Evolutionary conservation across 2,329 filamentous ascomycete species (phyloP).

Genomic region (Aspergillus neotritici): DNA sequence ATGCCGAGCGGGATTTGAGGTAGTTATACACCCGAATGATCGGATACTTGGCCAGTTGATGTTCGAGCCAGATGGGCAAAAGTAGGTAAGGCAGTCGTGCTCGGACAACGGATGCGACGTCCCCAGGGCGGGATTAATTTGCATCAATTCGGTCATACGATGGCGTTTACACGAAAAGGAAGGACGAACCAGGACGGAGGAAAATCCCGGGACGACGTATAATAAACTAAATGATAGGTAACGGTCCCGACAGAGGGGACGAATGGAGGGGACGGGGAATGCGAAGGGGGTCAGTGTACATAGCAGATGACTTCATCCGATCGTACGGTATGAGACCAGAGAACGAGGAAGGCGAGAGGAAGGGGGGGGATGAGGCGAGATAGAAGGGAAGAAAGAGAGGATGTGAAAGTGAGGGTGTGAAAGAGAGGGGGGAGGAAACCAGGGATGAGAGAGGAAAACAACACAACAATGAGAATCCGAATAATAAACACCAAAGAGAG

Average conservation of each 20-base stretch:
- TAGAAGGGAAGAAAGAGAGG: neutral
- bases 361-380: neutral
- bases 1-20: neutral
- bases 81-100: no score
- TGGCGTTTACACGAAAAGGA: conserved; percentile 2
- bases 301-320: conserved; percentile 7
- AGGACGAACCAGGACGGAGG: neutral
- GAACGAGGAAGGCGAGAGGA: neutral
- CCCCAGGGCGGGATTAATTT: no score
- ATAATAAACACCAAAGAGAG: no score
- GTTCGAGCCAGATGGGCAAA: no score
- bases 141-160: conserved; percentile 6
- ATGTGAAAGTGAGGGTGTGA: neutral
- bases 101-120: no score
- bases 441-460: neutral
- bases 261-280: conserved; percentile 9
- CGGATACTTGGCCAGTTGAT: no score
- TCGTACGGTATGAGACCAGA: no score
- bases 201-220: neutral
- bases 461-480: neutral
- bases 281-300: conserved; percentile 11
- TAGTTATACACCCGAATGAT: neutral
- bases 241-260: conserved; percentile 2
- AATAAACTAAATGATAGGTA: conserved; percentile 4
- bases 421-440: neutral